Evolutionary conservation across 1,139 yeast species (phyloP).

Genomic region (Suhomyces anneliseae): DNA sequence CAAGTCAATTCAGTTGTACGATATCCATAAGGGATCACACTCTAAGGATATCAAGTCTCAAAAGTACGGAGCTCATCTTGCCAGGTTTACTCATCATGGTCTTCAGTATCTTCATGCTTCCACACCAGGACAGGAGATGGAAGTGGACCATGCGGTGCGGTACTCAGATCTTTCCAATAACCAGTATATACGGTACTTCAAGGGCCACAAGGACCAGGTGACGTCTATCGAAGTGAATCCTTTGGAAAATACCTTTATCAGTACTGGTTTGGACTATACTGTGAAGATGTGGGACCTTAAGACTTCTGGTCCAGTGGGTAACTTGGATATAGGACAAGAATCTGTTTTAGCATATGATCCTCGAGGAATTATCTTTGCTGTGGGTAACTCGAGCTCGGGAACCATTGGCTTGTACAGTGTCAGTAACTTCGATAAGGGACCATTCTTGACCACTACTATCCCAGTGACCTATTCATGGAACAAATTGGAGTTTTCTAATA

Average conservation of each 20-base stretch:
- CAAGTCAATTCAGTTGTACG: conserved; percentile 82
- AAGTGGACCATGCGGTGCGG: conserved; percentile 67
- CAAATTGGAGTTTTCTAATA: conserved; percentile 79
- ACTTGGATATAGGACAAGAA: conserved; percentile 58
- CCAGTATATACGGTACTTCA: conserved; percentile 78
- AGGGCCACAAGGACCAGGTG: conserved; percentile 81
- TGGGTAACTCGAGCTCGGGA: conserved; percentile 48
- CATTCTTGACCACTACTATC: conserved; percentile 48
- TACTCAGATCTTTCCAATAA: conserved; percentile 77
- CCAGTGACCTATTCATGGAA: conserved; percentile 43
- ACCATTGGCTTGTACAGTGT: conserved; percentile 62
- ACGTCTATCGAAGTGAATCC: conserved; percentile 75
- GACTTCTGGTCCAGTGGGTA: conserved; percentile 60
- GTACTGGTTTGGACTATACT: conserved; percentile 74
- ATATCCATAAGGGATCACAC: conserved; percentile 68
- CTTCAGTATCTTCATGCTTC: conserved; percentile 81
- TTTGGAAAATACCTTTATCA: conserved; percentile 61
- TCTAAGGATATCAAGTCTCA: conserved; percentile 71
- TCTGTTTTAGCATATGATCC: conserved; percentile 71
- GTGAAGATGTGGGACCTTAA: conserved; percentile 87
- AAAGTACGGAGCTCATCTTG: conserved; percentile 89
- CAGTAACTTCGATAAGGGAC: conserved; percentile 53
- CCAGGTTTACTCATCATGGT: conserved; percentile 77
- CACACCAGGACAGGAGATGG: conserved; percentile 43
- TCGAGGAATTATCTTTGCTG: conserved; percentile 76